Conservation (phyloP, 176 grass and related monocot species). For the Bothriochloa decipiens region DNA sequence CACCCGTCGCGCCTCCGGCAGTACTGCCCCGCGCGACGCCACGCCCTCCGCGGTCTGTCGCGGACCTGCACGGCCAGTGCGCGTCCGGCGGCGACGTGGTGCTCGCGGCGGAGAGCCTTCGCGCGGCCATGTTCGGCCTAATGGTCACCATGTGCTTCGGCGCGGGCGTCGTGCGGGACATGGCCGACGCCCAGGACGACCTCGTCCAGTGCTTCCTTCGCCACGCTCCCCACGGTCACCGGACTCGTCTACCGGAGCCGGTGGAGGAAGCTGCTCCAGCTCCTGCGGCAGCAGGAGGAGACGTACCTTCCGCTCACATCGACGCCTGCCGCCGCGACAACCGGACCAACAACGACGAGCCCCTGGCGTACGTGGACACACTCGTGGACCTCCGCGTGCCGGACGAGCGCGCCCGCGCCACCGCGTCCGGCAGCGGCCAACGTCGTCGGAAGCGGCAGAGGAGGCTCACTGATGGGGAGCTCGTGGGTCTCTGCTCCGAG, state of each 20-base stretch:
- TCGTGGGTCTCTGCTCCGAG: background rate
- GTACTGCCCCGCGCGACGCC: constrained; percentile 5
- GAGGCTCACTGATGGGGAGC: constrained; percentile 18
- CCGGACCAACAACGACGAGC: background rate
- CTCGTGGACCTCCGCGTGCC: constrained; percentile 19
- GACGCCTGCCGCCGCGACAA: background rate
- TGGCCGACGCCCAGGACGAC: constrained; percentile 17
- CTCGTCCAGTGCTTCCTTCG: constrained; percentile 35
- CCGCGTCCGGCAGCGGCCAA: background rate
- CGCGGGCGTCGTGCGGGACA: background rate
- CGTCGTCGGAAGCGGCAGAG: background rate
- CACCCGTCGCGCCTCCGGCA: background rate
- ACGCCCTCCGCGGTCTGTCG: background rate
- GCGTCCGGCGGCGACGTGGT: background rate
- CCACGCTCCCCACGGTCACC: background rate
- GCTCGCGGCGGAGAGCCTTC: constrained; percentile 15
- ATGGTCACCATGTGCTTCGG: constrained; percentile 35
- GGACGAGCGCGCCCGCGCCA: background rate
- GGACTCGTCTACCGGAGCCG: background rate
- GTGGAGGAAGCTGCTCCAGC: constrained; percentile 15
- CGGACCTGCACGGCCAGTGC: constrained; percentile 7
- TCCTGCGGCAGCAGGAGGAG: constrained; percentile 32
- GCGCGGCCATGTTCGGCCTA: constrained; percentile 4
- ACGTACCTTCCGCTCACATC: constrained; percentile 31
- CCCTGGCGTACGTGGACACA: constrained; percentile 25